Conservation (phyloP, 495 filamentous ascomycete species). For the Entonaema liquescens region DNA sequence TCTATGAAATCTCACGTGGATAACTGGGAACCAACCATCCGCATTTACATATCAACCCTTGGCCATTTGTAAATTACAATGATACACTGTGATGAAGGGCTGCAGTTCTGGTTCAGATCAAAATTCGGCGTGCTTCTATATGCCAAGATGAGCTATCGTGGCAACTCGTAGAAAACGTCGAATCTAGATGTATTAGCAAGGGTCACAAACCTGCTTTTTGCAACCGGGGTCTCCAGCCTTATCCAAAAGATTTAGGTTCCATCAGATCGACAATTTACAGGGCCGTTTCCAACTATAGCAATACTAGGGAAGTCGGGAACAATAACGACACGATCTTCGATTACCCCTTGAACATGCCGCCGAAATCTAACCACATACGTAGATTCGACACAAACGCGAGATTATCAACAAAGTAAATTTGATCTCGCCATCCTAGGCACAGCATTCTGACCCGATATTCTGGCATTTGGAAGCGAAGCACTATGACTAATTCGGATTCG, state of each 20-base stretch:
- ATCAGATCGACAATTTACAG: constrained; percentile 34
- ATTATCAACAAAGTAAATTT: constrained; percentile 17
- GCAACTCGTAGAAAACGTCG: constrained; percentile 28
- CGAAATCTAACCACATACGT: constrained; percentile 20
- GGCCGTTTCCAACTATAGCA: constrained; percentile 16
- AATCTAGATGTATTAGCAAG: constrained; percentile 30
- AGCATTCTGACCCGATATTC: background rate
- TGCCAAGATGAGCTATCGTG: constrained; percentile 35
- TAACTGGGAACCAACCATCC: constrained; percentile 22
- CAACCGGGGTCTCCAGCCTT: constrained; percentile 37
- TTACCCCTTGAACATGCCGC: constrained; percentile 3
- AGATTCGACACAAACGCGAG: background rate
- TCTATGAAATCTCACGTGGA: constrained; percentile 25
- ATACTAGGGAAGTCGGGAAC: constrained; percentile 22
- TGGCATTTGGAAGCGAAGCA: background rate
- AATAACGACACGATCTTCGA: constrained; percentile 3
- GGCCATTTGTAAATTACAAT: constrained; percentile 10
- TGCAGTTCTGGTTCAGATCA: constrained; percentile 11
- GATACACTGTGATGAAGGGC: background rate
- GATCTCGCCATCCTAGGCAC: background rate
- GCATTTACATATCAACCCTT: constrained; percentile 6
- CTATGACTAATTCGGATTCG: constrained; percentile 31
- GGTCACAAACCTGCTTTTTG: constrained; percentile 38
- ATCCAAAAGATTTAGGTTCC: constrained; percentile 21
- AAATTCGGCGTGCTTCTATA: constrained; percentile 12